phyloP scores from a whole-genome alignment of 129 eudicot species.

The Silybum marianum region DNA sequence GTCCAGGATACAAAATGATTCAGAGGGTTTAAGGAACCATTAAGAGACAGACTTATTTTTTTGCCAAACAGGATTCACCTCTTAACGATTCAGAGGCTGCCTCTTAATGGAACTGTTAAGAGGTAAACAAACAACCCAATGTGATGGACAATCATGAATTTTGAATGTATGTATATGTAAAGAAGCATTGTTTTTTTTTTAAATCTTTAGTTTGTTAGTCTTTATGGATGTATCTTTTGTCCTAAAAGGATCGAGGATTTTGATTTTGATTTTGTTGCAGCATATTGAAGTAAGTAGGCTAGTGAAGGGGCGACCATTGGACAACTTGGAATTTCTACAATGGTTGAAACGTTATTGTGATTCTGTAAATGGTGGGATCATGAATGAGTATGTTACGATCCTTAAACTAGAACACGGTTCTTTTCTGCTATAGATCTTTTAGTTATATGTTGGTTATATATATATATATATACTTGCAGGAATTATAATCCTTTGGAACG shows the following conservation, averaged over 20 bases:
- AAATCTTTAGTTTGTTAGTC: neutral
- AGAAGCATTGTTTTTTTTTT: neutral
- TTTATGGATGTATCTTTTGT: neutral
- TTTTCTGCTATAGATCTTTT: neutral
- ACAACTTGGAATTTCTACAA: constrained; percentile 91
- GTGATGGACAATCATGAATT: neutral
- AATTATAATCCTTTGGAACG: constrained; percentile 91
- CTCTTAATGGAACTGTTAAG: too few relatives aligned
- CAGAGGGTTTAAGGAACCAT: too few relatives aligned
- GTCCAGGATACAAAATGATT: too few relatives aligned
- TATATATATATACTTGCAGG: constrained; percentile 38
- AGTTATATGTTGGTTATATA: constrained; percentile 15
- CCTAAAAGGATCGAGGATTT: neutral
- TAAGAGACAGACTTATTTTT: too few relatives aligned
- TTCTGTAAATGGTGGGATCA: constrained; percentile 88
- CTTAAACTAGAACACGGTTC: constrained; percentile 6
- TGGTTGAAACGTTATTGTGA: constrained; percentile 98
- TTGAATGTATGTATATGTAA: constrained; percentile 5
- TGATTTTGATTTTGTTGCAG: constrained; percentile 46
- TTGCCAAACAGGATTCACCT: too few relatives aligned
- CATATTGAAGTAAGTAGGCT: constrained; percentile 92
- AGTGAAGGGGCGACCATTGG: constrained; percentile 89
- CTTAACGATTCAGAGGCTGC: too few relatives aligned
- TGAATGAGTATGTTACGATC: constrained; percentile 67
- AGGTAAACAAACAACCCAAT: neutral